A percentile compares a stretch with the other conserved stretches of the same genome.
Conservation (phyloP, 192 early-diverging fungal genomes). For the Dissophora globulifera region DNA sequence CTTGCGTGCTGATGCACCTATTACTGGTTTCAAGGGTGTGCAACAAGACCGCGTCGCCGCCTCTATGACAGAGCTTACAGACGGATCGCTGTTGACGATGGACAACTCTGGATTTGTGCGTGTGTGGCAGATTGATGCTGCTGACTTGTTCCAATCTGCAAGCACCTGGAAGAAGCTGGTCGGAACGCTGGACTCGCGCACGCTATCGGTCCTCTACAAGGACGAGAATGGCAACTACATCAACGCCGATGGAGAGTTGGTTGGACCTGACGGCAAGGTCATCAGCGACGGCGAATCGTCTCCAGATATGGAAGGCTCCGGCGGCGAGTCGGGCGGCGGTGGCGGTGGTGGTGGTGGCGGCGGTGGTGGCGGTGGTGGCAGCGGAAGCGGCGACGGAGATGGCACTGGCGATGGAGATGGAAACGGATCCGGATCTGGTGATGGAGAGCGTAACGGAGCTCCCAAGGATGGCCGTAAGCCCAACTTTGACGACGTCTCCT, state of each 20-base stretch:
- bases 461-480: slow-evolving; percentile 64
- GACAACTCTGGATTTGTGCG: slow-evolving; percentile 66
- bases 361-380: slow-evolving; percentile 47
- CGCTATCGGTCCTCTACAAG: slow-evolving; percentile 65
- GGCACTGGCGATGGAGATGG: slow-evolving; percentile 59
- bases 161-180: slow-evolving; percentile 72
- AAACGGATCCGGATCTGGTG: slow-evolving; percentile 57
- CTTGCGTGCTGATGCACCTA: slow-evolving; percentile 45
- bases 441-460: slow-evolving; percentile 53
- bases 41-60: slow-evolving; percentile 60
- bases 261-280: slow-evolving; percentile 20
- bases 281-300: slow-evolving; percentile 35
- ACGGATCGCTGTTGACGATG: slow-evolving; percentile 66
- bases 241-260: slow-evolving; percentile 27
- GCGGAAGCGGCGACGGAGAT: slow-evolving; percentile 52
- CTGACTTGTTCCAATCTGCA: slow-evolving; percentile 61
- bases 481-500: slow-evolving; percentile 67
- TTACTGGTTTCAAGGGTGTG: slow-evolving; percentile 54
- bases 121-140: slow-evolving; percentile 68
- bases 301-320: slow-evolving; percentile 21
- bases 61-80: slow-evolving; percentile 62
- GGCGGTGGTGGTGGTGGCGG: slow-evolving; percentile 47
- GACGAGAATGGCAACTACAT: slow-evolving; percentile 53
- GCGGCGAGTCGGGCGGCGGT: slow-evolving; percentile 33
- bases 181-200: slow-evolving; percentile 63